phyloP scores from a whole-genome alignment of 345 rosid species.

The Lepidium didymum region DNA sequence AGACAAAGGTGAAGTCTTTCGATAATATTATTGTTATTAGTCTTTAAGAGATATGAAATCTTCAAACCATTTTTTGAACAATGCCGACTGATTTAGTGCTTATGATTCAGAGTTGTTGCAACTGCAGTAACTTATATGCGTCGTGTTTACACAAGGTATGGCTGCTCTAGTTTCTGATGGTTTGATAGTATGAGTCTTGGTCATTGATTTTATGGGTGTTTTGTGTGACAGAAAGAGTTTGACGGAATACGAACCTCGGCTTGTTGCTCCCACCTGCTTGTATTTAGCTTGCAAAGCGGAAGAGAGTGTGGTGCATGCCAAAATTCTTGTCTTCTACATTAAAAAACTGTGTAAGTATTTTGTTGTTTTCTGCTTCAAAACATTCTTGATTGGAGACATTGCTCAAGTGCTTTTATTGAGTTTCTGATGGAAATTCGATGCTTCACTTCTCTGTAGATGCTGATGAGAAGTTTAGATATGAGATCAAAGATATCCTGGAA shows the following conservation, averaged over 20 bases:
- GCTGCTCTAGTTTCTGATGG: background rate
- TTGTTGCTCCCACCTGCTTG: constrained; percentile 92
- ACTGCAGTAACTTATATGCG: constrained; percentile 94
- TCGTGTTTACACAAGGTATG: constrained; percentile 83
- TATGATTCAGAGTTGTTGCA: constrained; percentile 76
- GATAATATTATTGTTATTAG: background rate
- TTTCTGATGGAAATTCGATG: constrained; percentile 19
- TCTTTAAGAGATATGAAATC: background rate
- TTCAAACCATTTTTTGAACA: background rate
- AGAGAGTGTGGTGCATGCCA: constrained; percentile 94
- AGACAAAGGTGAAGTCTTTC: constrained; percentile 75
- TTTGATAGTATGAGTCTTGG: background rate
- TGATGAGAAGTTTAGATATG: constrained; percentile 76
- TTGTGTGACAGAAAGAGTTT: constrained; percentile 66
- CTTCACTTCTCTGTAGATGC: constrained; percentile 39
- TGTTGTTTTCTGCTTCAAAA: background rate
- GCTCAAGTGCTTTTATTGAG: background rate
- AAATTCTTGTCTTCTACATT: constrained; percentile 57
- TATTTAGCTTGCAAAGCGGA: constrained; percentile 98
- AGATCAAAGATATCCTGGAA: constrained; percentile 87
- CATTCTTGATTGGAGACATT: background rate
- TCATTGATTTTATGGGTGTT: background rate
- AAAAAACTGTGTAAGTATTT: constrained; percentile 55
- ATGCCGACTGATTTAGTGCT: constrained; percentile 3
- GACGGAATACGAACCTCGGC: constrained; percentile 88